Evolutionary conservation across 2,329 filamentous ascomycete species (phyloP).

Genomic region (Verticillium zaregamsianum): DNA sequence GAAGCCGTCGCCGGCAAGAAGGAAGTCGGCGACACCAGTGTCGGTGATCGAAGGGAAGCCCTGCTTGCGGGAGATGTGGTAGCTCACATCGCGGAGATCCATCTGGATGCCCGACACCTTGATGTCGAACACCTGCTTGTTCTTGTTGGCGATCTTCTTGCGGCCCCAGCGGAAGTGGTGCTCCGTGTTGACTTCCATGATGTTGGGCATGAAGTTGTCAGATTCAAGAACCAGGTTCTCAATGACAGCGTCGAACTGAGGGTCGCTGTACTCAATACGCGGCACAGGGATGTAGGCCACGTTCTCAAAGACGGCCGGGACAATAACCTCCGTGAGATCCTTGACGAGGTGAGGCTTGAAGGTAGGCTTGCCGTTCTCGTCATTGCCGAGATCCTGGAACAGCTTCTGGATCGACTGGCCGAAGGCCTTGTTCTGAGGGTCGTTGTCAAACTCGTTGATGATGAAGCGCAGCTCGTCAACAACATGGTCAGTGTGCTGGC

Average conservation of each 20-base stretch:
- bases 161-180: conserved; percentile 95
- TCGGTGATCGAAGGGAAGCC: conserved; percentile 88
- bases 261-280: conserved; percentile 87
- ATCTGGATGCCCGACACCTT: conserved; percentile 88
- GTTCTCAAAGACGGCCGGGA: conserved; percentile 78
- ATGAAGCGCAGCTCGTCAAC: conserved; percentile 89
- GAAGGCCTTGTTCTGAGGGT: conserved; percentile 82
- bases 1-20: conserved; percentile 82
- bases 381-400: conserved; percentile 83
- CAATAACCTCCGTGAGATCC: conserved; percentile 80
- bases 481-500: conserved; percentile 77
- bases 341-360: conserved; percentile 95
- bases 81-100: conserved; percentile 86
- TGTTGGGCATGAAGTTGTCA: conserved; percentile 94
- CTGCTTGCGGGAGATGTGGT: conserved; percentile 91
- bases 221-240: conserved; percentile 95
- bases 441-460: conserved; percentile 81
- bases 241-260: conserved; percentile 78
- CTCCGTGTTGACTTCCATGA: conserved; percentile 82
- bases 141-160: conserved; percentile 77
- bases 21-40: conserved; percentile 81
- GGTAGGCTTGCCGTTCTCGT: conserved; percentile 73
- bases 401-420: conserved; percentile 72
- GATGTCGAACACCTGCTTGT: conserved; percentile 72
- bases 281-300: conserved; percentile 89